Evolutionary conservation across 2,329 filamentous ascomycete genomes (phyloP), one percentile per base, ranked within the genome.

Genomic region (Stagonosporopsis cucurbitacearum): DNA sequence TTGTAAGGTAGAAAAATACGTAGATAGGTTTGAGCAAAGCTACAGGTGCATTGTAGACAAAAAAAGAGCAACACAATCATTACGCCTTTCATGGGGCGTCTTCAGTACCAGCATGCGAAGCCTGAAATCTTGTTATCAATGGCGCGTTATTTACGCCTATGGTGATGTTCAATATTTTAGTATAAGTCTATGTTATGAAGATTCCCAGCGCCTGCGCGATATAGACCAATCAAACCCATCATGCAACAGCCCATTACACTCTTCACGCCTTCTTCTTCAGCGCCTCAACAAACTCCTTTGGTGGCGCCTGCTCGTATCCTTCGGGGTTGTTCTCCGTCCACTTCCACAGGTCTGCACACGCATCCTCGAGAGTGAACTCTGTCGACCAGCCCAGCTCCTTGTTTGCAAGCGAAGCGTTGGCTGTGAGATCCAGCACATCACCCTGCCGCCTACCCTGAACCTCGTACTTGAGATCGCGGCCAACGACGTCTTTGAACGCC

Each of bases 281-380:
- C 47, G 75, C 75, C 58, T 89, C 88, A 46, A 97, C 73, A 68
- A 98, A 84, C 77, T 90, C 87, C 63, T 90, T 84, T 0, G 95
- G 94, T n/a, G 94, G 92, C 64, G 92, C 84, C 80, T 98, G 93
- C 64, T 90, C 85, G 81, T 98, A 98, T 20, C 95, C 95, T 79
- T 93, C 87, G 22, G 95, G 95, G 80, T 98, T 98, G 80, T 97
- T 98, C 80, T 89, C 84, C 15, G 96, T 96, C 95, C 95, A 99
- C 72, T 87, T 88, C 95, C 95, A 99, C 64, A 99, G 83, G 77
- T 99, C 92, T 66, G 88, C 86, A 76, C 95, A 99, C 23, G 94
- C 93, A 76, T 96, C 87, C 80, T 98, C 94, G 75, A 99, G 86
- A 19, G 90, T 93, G 55, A 89, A 83, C 80, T 96, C 86, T 1